Percentiles rank a stretch among this genome's conserved stretches.
These are phyloP conservation scores for Neurospora sp. DNA, from an alignment of 2,329 filamentous ascomycete genomes.

Conservation along the genomic window DNA sequence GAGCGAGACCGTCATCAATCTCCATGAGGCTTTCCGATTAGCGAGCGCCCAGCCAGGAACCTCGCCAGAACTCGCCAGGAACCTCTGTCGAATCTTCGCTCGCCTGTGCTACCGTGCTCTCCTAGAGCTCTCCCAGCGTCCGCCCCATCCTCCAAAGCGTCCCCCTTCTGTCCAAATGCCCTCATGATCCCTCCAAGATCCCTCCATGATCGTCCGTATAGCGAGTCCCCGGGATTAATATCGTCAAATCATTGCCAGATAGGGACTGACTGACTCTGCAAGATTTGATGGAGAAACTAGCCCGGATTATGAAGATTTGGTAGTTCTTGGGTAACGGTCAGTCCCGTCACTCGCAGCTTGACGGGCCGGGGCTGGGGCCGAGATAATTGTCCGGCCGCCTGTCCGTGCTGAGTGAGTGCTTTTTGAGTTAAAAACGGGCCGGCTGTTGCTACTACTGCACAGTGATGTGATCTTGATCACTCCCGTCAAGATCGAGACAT, in stretches of 20 bases:
- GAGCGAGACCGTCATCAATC: not conserved
- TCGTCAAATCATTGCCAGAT: not conserved
- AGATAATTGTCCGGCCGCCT: not conserved
- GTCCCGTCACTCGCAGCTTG: not conserved
- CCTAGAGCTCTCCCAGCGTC: no score
- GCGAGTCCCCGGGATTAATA: not conserved
- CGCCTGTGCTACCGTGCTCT: not conserved
- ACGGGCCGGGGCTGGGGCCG: not conserved
- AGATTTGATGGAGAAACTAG: not conserved
- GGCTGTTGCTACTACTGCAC: not conserved
- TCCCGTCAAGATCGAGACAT: not conserved
- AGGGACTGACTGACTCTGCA: not conserved
- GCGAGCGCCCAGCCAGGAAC: not conserved
- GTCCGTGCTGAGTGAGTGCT: not conserved
- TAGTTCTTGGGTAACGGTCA: not conserved
- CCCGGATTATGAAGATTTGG: not conserved
- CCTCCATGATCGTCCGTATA: not conserved
- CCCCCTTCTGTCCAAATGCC: not conserved
- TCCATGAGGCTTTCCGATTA: not conserved
- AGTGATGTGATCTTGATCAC: not conserved
- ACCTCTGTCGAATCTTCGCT: not conserved
- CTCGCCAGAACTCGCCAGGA: not conserved
- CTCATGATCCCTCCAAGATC: not conserved
- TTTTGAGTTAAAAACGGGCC: not conserved
- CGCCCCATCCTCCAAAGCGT: not conserved